Conservation (phyloP, 1,284 basidiomycete genomes). For the Cryptococcus sp. region DNA sequence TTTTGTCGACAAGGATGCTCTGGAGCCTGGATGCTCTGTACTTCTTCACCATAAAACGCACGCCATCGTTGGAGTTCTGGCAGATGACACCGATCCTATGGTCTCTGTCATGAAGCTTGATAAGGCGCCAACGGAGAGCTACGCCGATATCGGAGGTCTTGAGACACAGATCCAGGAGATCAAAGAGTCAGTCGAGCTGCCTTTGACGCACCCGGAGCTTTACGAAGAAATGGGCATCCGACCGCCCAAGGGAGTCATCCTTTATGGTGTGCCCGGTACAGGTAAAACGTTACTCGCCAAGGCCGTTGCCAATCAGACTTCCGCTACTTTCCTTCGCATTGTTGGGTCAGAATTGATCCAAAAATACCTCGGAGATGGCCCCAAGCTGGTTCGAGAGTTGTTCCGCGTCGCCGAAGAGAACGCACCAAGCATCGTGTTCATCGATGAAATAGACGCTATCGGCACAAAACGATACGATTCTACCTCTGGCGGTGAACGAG, state of each 20-base stretch:
- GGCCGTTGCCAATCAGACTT: slow-evolving; percentile 98
- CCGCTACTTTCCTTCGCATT: slow-evolving; percentile 95
- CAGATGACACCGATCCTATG: slow-evolving; percentile 96
- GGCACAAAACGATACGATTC: slow-evolving; percentile 98
- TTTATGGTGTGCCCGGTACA: slow-evolving; percentile 98
- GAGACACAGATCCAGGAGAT: slow-evolving; percentile 98
- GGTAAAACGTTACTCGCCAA: slow-evolving; percentile 98
- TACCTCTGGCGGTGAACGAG: slow-evolving; percentile 95
- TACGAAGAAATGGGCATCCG: slow-evolving; percentile 99
- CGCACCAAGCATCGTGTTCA: slow-evolving; percentile 97
- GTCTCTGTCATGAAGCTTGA: slow-evolving; percentile 99
- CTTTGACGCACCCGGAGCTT: slow-evolving; percentile 94
- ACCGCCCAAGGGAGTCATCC: slow-evolving; percentile 97
- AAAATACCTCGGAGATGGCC: slow-evolving; percentile 99
- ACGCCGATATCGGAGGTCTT: slow-evolving; percentile 96
- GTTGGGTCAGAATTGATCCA: slow-evolving; percentile 98
- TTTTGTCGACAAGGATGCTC: slow-evolving; percentile 97
- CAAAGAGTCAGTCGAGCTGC: slow-evolving; percentile 99
- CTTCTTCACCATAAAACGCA: slow-evolving; percentile 96
- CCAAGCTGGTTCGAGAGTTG: slow-evolving; percentile 94
- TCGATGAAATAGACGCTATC: slow-evolving; percentile 98
- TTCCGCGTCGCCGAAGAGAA: slow-evolving; percentile 98
- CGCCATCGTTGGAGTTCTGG: slow-evolving; percentile 90
- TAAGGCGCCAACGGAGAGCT: slow-evolving; percentile 98
- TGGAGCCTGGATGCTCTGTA: slow-evolving; percentile 96